These are phyloP conservation scores for Epicoccum sorghinum DNA, from an alignment of 2,329 filamentous ascomycete genomes.

Conservation along the genomic window DNA sequence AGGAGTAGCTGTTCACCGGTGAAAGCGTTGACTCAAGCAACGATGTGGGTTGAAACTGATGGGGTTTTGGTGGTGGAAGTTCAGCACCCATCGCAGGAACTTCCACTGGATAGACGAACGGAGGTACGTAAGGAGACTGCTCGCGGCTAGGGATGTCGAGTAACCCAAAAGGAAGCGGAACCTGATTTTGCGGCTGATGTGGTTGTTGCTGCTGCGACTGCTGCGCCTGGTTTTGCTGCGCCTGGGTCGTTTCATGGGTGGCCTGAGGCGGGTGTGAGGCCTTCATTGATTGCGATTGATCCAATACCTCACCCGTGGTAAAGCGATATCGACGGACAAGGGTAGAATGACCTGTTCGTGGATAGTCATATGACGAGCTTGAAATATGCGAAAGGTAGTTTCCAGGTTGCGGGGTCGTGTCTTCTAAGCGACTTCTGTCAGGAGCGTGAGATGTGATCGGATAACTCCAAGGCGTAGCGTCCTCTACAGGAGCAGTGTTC, in stretches of 20 bases:
- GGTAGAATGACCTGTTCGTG: conserved; percentile 4
- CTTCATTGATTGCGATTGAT: conserved; percentile 25
- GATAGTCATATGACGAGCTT: conserved; percentile 10
- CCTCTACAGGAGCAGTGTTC: neutral
- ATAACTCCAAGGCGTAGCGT: conserved; percentile 26
- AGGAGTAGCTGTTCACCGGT: conserved; percentile 62
- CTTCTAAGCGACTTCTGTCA: conserved; percentile 1
- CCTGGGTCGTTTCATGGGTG: neutral
- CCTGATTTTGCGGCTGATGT: neutral
- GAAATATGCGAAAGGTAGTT: conserved; percentile 22
- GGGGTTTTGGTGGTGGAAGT: conserved; percentile 1
- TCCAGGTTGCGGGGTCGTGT: conserved; percentile 13
- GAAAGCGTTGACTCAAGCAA: conserved; percentile 26
- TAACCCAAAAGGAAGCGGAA: conserved; percentile 39
- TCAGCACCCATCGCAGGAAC: conserved; percentile 32
- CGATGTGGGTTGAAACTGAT: conserved; percentile 26
- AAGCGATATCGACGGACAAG: conserved; percentile 23
- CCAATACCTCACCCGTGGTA: conserved; percentile 25
- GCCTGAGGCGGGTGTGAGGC: neutral
- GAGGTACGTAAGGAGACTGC: conserved; percentile 20
- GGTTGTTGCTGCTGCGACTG: conserved; percentile 7
- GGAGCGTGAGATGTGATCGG: neutral
- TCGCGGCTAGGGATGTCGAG: conserved; percentile 33
- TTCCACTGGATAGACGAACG: conserved; percentile 29
- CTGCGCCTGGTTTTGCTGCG: neutral